Percentiles rank a stretch among this genome's conserved stretches.
Evolutionary conservation across 768 basidiomycete genomes (phyloP).

Genomic region (Cantharellus cinnabarinus): DNA sequence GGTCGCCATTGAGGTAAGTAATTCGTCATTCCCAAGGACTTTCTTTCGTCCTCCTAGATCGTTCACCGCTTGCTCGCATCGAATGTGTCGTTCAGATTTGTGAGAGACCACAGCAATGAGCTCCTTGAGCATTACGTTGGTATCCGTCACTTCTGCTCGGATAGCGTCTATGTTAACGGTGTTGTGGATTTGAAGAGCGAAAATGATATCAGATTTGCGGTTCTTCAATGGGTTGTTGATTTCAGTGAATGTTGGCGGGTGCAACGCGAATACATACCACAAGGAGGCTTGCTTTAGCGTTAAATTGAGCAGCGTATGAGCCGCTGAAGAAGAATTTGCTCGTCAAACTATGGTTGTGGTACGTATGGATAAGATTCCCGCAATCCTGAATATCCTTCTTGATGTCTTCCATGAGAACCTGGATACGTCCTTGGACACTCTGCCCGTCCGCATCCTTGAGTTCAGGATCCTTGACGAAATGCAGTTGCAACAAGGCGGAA

Average conservation of each 20-base stretch:
- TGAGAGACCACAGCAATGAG: neutral
- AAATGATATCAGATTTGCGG: neutral
- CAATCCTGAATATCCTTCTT: neutral
- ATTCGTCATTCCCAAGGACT: neutral
- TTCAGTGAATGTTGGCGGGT: neutral
- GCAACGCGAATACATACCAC: neutral
- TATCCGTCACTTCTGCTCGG: neutral
- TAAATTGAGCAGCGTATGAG: neutral
- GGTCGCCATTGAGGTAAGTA: neutral
- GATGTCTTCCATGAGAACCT: neutral
- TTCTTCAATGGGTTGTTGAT: neutral
- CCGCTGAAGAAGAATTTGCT: neutral
- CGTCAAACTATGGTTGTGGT: neutral
- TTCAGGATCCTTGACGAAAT: neutral
- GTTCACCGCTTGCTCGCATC: neutral
- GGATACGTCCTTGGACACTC: neutral
- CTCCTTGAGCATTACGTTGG: neutral
- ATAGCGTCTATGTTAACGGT: neutral
- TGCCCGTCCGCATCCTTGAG: neutral
- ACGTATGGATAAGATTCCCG: neutral
- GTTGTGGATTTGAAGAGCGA: neutral
- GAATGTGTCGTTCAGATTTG: neutral
- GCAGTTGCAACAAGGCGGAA: neutral
- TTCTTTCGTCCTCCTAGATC: neutral
- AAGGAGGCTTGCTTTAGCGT: neutral